phyloP scores from a whole-genome alignment of 148 eudicot species.

The Nepenthes gracilis region DNA sequence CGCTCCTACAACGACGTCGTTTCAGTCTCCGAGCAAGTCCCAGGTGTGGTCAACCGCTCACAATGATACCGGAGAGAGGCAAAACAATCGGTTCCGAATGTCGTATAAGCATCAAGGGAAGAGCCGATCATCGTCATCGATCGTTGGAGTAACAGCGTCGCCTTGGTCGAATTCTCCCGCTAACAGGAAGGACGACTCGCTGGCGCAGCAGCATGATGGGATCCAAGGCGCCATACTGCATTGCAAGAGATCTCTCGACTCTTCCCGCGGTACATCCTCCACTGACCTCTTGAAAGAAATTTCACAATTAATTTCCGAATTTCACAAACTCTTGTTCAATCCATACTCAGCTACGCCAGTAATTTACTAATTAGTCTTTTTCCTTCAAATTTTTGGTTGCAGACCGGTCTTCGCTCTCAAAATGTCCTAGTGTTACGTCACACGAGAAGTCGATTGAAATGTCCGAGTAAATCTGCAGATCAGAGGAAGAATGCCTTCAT shows the following conservation, averaged over 20 bases:
- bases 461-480: conserved; percentile 9
- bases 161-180: conserved; percentile 1
- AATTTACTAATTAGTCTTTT: too few relatives aligned
- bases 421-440: conserved; percentile 36
- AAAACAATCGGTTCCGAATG: conserved; percentile 9
- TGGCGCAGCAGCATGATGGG: conserved; percentile 27
- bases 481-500: not conserved
- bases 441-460: conserved; percentile 27
- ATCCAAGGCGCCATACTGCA: conserved; percentile 59
- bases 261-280: conserved; percentile 12
- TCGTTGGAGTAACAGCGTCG: conserved; percentile 10
- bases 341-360: too few relatives aligned
- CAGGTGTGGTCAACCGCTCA: not conserved
- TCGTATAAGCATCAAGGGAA: conserved; percentile 22
- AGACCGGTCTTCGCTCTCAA: conserved; percentile 22
- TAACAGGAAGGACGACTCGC: conserved; percentile 23
- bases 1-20: conserved; percentile 1
- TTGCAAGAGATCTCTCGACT: conserved; percentile 36
- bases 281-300: not conserved
- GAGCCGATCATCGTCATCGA: conserved; percentile 32
- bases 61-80: conserved; percentile 5
- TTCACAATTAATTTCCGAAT: not conserved
- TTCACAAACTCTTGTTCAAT: not conserved
- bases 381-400: not conserved
- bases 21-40: not conserved